Evolutionary conservation across 805 yeast genomes (phyloP), one percentile per base, ranked within the genome.

Genomic region (Wickerhamomyces alni): DNA sequence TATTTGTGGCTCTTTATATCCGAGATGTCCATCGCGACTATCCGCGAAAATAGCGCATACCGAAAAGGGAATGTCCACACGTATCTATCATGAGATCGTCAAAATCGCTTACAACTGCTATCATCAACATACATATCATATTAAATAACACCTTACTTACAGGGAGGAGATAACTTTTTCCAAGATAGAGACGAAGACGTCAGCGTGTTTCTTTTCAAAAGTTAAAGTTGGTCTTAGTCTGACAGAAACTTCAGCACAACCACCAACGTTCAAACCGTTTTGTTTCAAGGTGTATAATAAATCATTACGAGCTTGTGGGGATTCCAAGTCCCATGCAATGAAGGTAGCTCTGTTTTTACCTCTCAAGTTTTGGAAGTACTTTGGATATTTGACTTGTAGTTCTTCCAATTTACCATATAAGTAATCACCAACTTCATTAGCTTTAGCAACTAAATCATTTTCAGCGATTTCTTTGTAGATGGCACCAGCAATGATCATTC

Each of bases 201-300:
- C 87, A 40, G 85, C 91, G 55, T 85, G 94, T 64, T 80, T 80
- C 66, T 80, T 75, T 68, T 82, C 88, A 59, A 85, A 85, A 17
- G 79, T 77, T 53, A 85, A 67, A 33, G 86, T 73, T 45, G 95
- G 95, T 67, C 95, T 77, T 61, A 85, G 70, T 67, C 95, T 79
- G 37, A 86, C 82, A 42, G 89, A 75, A 46, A 69, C 73, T 40
- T 75, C 84, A 39, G 91, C 89, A 66, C 95, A 86, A 36, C 89
- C 94, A 52, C 95, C 95, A 57, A 83, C 74, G 62, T 86, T 85
- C 46, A 83, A 72, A 62, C 95, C 95, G 36, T 58, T 69, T 35
- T 63, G 56, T 65, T 77, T 80, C 74, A 82, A 69, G 46, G 72
- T 77, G 45, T 48, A 50, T 54, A 82, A 63, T 62, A 86, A 80